phyloP scores from a whole-genome alignment of 2,329 filamentous ascomycete genomes.

The Myriosclerotinia duriaeana region DNA sequence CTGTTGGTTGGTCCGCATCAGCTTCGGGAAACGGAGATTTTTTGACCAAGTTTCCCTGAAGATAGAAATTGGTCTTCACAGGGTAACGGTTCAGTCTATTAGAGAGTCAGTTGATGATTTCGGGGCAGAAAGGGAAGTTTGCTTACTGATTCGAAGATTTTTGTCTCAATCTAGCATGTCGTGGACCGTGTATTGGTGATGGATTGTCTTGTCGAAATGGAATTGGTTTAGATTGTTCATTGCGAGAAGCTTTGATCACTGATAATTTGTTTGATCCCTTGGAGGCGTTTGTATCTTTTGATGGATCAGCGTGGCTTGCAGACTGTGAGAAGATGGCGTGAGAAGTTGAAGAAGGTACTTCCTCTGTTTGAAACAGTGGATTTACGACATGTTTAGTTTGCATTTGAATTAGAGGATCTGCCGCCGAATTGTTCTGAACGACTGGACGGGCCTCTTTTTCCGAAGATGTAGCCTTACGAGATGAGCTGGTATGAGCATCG shows the following conservation, averaged over 20 bases:
- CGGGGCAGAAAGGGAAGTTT: background rate
- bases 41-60: background rate
- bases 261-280: background rate
- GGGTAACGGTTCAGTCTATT: background rate
- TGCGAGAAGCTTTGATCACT: background rate
- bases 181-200: background rate
- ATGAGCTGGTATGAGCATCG: background rate
- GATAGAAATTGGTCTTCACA: slow-evolving; percentile 3
- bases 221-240: background rate
- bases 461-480: background rate
- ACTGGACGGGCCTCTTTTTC: background rate
- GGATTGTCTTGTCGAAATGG: background rate
- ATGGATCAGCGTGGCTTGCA: background rate
- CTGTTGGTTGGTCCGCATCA: background rate
- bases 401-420: background rate
- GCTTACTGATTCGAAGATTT: slow-evolving; percentile 1
- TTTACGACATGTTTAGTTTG: background rate
- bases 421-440: background rate
- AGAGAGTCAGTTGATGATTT: background rate
- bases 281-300: background rate
- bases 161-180: background rate
- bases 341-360: background rate
- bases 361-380: background rate
- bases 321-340: background rate
- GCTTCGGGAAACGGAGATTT: slow-evolving; percentile 11